Evolutionary conservation across 768 basidiomycete genomes (phyloP).

Genomic region (Termitomyces heimii): DNA sequence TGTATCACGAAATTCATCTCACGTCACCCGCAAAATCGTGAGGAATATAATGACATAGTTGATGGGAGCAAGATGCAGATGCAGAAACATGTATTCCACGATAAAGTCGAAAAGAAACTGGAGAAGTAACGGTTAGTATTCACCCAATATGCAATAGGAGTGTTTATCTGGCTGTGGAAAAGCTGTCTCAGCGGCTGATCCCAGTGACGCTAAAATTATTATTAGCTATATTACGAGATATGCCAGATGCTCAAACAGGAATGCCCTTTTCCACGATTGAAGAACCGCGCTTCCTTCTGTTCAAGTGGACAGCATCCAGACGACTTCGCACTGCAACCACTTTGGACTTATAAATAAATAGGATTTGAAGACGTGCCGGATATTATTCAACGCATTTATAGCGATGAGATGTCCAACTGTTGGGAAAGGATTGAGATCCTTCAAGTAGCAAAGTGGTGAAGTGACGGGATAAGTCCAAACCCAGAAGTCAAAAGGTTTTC

Average conservation of each 20-base stretch:
- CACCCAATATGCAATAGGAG: background rate
- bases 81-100: background rate
- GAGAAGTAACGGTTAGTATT: background rate
- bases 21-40: background rate
- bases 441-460: no score
- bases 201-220: background rate
- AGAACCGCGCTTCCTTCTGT: no score
- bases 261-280: background rate
- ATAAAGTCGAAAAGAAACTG: background rate
- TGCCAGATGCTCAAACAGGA: background rate
- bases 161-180: background rate
- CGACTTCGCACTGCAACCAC: no score
- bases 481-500: no score
- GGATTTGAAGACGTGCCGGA: no score
- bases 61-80: no score
- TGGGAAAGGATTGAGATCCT: no score
- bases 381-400: no score
- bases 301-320: no score
- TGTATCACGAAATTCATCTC: background rate
- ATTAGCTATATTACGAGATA: background rate
- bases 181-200: background rate
- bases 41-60: background rate
- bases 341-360: no score
- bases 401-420: no score
- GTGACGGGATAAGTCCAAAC: no score